phyloP scores from a whole-genome alignment of 495 filamentous ascomycete genomes.

The Podospora pseudopauciseta region DNA sequence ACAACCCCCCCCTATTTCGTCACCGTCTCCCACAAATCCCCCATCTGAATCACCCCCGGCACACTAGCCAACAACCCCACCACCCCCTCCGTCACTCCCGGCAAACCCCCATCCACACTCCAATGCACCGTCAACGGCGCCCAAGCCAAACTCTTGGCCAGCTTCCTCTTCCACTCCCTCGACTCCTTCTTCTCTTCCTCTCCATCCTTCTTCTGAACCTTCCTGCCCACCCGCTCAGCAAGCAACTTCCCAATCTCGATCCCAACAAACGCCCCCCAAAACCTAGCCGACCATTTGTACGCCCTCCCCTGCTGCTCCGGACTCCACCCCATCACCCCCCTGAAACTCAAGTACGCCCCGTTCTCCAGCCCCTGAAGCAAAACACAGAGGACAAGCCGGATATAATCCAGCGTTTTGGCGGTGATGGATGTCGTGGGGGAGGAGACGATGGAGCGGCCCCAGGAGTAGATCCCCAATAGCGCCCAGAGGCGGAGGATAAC shows the following conservation, averaged over 20 bases:
- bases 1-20: constrained; percentile 29
- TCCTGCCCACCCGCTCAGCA: constrained; percentile 39
- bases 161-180: constrained; percentile 49
- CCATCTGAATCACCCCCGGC: constrained; percentile 63
- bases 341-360: constrained; percentile 67
- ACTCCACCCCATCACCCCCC: constrained; percentile 61
- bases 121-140: constrained; percentile 70
- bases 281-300: constrained; percentile 70
- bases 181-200: constrained; percentile 35
- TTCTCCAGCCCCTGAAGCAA: constrained; percentile 82
- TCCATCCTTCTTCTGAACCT: constrained; percentile 32
- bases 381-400: constrained; percentile 65
- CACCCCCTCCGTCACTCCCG: constrained; percentile 46
- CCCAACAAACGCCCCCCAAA: constrained; percentile 75
- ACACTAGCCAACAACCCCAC: constrained; percentile 65
- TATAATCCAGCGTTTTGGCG: constrained; percentile 53
- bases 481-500: constrained; percentile 77
- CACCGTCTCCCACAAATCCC: constrained; percentile 55
- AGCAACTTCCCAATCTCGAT: constrained; percentile 67
- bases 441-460: constrained; percentile 56
- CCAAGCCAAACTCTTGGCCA: constrained; percentile 51
- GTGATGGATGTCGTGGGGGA: constrained; percentile 29
- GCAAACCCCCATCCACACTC: constrained; percentile 66
- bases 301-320: constrained; percentile 51
- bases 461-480: constrained; percentile 71